Base-by-base conservation (phyloP, 257 asterid species). In the Verbena officinalis region DNA sequence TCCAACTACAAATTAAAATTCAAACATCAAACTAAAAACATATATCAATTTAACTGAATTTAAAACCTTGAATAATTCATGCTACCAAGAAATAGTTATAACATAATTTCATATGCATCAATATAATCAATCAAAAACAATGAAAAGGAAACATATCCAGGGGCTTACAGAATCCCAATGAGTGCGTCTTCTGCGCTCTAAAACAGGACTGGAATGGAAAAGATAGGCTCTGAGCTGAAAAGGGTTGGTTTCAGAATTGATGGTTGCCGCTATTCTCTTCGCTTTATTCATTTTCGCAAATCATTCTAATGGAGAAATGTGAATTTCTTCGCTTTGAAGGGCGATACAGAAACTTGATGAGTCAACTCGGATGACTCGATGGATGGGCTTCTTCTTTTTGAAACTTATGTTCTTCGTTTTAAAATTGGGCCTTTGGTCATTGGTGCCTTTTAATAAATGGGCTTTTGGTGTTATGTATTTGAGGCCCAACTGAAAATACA, bases 121-220 rank as follows among this genome's bases (percentile, higher is more conserved):
- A 62, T 36, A 55, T 34, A 8, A 64, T 48, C 55, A 36, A 30
- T 5, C 2, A 36, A 36, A 36, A 36, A 36, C 3, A 36, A 36
- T 3, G 1, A 36, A 36, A 36, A 2, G 2, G 33, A 31, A 31
- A 52, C 10, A 34, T 23, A 49, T 57, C 4, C 9, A 56, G 45
- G 71, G 30, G 60, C 89, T 75, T 24, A 92, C 97, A 27, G 80
- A 50, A 74, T 87, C 84, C 95, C 91, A 85, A 40, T 78, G 72
- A 46, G 76, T 64, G 70, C 91, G 80, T 56, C 84, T 81, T 62
- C 66, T 80, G 64, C 97, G 93, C 75, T 92, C 97, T 55, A 84
- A 74, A 64, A 82, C 63, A 8, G 95, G 88, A 13, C 88, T 74
- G 62, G 83, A 76, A 73, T 92, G 97, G 56, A 92, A 87, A 54